Percentiles rank a stretch among this genome's conserved stretches.
Conservation (phyloP, 2,329 filamentous ascomycete species). For the Cyphellophora europaea region DNA sequence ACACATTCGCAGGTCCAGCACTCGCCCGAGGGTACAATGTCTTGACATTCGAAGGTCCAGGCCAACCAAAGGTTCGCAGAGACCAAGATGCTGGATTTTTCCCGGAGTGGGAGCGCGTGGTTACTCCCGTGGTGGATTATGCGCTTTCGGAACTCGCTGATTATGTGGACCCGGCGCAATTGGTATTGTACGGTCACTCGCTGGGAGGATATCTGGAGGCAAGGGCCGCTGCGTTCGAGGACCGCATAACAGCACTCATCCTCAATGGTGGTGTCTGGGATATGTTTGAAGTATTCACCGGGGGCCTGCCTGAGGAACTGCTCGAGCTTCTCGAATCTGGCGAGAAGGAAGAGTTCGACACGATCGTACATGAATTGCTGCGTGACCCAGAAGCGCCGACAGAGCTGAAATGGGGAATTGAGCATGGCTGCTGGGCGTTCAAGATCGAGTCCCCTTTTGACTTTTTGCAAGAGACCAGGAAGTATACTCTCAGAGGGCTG, state of each 20-base stretch:
- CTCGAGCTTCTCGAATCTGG: not conserved
- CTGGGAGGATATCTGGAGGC: constrained; percentile 25
- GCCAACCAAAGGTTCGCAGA: constrained; percentile 21
- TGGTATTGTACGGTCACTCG: constrained; percentile 21
- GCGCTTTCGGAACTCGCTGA: not conserved
- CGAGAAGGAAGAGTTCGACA: not conserved
- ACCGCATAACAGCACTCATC: constrained; percentile 21
- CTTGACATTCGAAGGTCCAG: constrained; percentile 25
- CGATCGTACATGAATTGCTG: not conserved
- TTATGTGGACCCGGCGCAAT: constrained; percentile 18
- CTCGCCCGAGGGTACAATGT: constrained; percentile 24
- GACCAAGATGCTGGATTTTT: constrained; percentile 21
- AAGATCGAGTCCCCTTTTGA: not conserved
- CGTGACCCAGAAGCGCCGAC: not conserved
- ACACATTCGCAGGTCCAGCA: constrained; percentile 19
- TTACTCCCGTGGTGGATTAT: constrained; percentile 24
- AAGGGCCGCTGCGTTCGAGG: constrained; percentile 22
- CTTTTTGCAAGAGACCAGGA: not conserved
- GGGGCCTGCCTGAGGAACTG: not conserved
- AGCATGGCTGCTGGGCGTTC: constrained; percentile 1
- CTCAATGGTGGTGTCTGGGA: constrained; percentile 3
- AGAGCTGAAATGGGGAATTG: not conserved
- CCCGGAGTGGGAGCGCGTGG: constrained; percentile 23
- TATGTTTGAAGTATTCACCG: not conserved
- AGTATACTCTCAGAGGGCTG: not conserved